Percentiles rank a stretch among this genome's conserved stretches.
Conservation (phyloP, 345 rosid genomes). For the Melaleuca alternifolia region DNA sequence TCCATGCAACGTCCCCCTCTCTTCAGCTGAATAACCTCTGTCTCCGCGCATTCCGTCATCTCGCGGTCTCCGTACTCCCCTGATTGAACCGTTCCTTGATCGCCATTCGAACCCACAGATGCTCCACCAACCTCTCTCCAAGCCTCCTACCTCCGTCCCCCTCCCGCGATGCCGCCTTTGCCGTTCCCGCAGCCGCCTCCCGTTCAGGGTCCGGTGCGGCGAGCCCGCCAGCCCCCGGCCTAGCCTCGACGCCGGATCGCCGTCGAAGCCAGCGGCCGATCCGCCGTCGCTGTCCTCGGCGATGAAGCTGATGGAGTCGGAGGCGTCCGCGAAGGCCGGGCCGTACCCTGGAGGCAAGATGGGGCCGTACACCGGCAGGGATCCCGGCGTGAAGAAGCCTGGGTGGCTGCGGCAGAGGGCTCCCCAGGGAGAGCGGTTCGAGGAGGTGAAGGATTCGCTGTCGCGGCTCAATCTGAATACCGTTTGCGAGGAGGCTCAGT, state of each 20-base stretch:
- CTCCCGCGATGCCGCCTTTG: constrained; percentile 15
- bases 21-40: neutral
- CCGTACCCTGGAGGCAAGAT: constrained; percentile 32
- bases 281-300: constrained; percentile 6
- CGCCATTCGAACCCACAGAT: neutral
- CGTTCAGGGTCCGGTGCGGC: constrained; percentile 28
- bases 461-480: constrained; percentile 76
- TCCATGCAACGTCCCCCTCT: neutral
- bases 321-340: constrained; percentile 10
- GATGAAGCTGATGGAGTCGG: constrained; percentile 18
- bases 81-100: neutral
- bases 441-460: constrained; percentile 63
- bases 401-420: constrained; percentile 90
- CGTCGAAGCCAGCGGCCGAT: constrained; percentile 11
- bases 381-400: constrained; percentile 79
- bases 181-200: neutral
- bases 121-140: constrained; percentile 32
- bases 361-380: constrained; percentile 79
- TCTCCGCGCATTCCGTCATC: neutral
- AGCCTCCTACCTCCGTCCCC: constrained; percentile 35
- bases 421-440: constrained; percentile 72
- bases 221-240: neutral
- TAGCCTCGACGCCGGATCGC: neutral
- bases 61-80: neutral
- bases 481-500: constrained; percentile 96